phyloP scores from a whole-genome alignment of 2,329 filamentous ascomycete genomes.

The Claviceps arundinis region DNA sequence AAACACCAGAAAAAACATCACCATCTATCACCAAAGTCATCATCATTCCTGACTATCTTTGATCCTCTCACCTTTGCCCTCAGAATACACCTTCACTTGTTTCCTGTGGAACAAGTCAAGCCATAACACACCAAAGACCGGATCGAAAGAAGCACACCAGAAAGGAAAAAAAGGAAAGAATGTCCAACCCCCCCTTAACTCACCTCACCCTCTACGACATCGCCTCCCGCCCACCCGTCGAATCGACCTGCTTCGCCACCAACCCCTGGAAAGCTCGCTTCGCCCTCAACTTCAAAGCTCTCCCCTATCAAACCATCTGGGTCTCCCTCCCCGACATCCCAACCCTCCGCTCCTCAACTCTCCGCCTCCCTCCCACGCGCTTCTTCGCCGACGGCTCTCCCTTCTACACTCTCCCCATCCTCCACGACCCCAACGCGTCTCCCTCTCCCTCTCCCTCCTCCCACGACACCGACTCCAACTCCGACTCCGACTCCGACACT shows the following conservation, averaged over 20 bases:
- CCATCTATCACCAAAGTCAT: too few relatives aligned
- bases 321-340: conserved; percentile 38
- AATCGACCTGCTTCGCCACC: conserved; percentile 11
- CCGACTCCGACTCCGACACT: conserved; percentile 12
- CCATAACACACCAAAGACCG: not conserved
- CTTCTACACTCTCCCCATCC: conserved; percentile 47
- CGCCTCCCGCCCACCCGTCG: conserved; percentile 18
- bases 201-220: conserved; percentile 28
- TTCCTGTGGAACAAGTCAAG: not conserved
- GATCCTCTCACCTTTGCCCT: too few relatives aligned
- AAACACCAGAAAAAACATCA: too few relatives aligned
- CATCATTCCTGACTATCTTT: too few relatives aligned
- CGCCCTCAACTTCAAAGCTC: conserved; percentile 29
- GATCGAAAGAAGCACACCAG: not conserved
- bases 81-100: too few relatives aligned
- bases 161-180: not conserved
- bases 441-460: not conserved
- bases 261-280: conserved; percentile 23
- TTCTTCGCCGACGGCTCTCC: conserved; percentile 42
- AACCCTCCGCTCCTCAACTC: conserved; percentile 27
- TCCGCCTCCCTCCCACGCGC: conserved; percentile 35
- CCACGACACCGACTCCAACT: not conserved
- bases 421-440: conserved; percentile 27
- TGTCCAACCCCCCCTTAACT: not conserved
- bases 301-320: conserved; percentile 29